Percentiles rank a stretch among this genome's conserved stretches.
Conservation (phyloP, 164 flowering plant genomes). For the Vitis rupestris region DNA sequence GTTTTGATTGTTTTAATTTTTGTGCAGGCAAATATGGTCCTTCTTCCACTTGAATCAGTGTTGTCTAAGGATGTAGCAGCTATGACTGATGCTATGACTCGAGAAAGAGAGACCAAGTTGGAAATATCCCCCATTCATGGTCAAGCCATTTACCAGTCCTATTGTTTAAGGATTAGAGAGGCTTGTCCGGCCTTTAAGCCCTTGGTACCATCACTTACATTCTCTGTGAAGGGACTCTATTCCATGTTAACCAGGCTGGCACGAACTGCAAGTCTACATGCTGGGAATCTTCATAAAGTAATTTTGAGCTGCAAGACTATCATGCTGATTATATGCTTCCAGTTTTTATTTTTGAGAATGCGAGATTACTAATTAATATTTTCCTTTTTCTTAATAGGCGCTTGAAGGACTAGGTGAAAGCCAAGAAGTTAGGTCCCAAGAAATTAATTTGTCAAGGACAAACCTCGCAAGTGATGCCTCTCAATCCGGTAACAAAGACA, state of each 20-base stretch:
- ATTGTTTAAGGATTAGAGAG: slow-evolving; percentile 61
- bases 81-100: slow-evolving; percentile 74
- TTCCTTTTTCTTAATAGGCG: slow-evolving; percentile 47
- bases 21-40: slow-evolving; percentile 68
- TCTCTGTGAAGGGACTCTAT: slow-evolving; percentile 70
- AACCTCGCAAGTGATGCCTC: slow-evolving; percentile 42
- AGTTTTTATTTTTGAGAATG: not conserved
- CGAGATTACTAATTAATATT: not conserved
- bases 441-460: slow-evolving; percentile 44
- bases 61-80: slow-evolving; percentile 86
- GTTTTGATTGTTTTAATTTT: slow-evolving; percentile 6
- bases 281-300: slow-evolving; percentile 92
- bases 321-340: not conserved
- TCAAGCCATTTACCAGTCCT: slow-evolving; percentile 89
- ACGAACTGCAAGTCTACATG: slow-evolving; percentile 84
- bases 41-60: slow-evolving; percentile 84
- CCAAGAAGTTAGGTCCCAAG: slow-evolving; percentile 67
- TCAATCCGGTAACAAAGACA: slow-evolving; percentile 39
- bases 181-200: slow-evolving; percentile 63
- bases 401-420: slow-evolving; percentile 92
- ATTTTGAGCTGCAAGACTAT: not conserved
- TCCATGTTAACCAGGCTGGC: slow-evolving; percentile 75
- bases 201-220: slow-evolving; percentile 63
- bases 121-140: slow-evolving; percentile 91
- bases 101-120: slow-evolving; percentile 63